Base-by-base conservation (phyloP, 2,329 filamentous ascomycete genomes). In the Pseudocercospora fijiensis region DNA sequence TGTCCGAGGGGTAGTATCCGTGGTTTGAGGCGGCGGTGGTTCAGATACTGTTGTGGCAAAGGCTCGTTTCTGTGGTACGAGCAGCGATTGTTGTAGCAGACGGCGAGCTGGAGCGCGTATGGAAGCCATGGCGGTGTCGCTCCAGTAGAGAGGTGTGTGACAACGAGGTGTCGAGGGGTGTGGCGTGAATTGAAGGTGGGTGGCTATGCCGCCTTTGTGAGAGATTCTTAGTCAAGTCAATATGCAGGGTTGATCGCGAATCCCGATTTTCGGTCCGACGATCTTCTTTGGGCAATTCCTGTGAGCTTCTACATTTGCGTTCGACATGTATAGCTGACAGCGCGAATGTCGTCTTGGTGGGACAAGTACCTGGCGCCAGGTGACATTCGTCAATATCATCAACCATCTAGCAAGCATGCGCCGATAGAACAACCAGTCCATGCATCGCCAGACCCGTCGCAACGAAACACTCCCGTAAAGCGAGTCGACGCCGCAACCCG, bases 31-130 rank as follows among this genome's bases (percentile, higher is more conserved):
- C n/a, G 53, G 28, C 16, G 53, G 53, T 22, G 53, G 53, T 41
- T 41, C 53, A 11, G 53, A 56, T 62, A 78, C 72, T 57, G 79
- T 75, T 62, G 80, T 82, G 76, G 80, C 80, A 68, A 81, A 78
- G 63, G 74, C 65, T 58, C 80, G 77, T 58, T 71, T 75, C 52
- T 76, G 74, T 4, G 73, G 70, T 28, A 73, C 64, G 55, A 73
- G 64, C 22, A 71, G 60, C 10, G 70, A 52, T 41, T 64, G 55
- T 27, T 58, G 49, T 37, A 70, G 53, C 11, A 68, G 57, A 27
- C 68, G 66, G 16, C 68, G 64, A 11, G 66, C 60, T 49, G 66
- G 64, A 4, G 58, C 51, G 22, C 68, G 58, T 37, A 68, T 59
- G 16, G 66, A 55, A 13, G 66, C 66, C 68, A 70, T 70, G 56